Evolutionary conservation across 2,329 filamentous ascomycete species (phyloP).

Genomic region (Alternaria tenuissima): DNA sequence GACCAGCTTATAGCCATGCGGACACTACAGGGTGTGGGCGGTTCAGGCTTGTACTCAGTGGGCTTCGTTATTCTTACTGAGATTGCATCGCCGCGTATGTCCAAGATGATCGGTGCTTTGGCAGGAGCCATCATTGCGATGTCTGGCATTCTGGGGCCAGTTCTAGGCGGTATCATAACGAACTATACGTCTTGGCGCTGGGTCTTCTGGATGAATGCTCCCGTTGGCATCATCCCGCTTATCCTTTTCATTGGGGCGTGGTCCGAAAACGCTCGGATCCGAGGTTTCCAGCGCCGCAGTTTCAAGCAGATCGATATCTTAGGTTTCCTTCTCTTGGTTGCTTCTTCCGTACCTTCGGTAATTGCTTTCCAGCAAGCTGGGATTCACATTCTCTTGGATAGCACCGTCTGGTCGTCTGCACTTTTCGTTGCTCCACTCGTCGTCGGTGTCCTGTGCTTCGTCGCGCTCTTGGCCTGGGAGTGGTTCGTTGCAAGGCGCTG

Average conservation of each 20-base stretch:
- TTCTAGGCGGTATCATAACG: constrained; percentile 28
- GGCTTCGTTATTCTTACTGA: constrained; percentile 42
- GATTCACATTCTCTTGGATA: constrained; percentile 23
- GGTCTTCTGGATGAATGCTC: constrained; percentile 52
- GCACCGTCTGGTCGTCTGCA: constrained; percentile 10
- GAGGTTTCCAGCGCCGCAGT: constrained; percentile 2
- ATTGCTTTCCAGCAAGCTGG: constrained; percentile 66
- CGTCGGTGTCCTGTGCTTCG: constrained; percentile 10
- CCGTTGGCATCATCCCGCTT: constrained; percentile 31
- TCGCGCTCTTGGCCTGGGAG: constrained; percentile 14
- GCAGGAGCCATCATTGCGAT: constrained; percentile 15
- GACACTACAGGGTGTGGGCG: constrained; percentile 47
- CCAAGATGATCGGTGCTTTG: constrained; percentile 6
- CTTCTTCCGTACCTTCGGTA: constrained; percentile 63
- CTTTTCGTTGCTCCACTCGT: constrained; percentile 10
- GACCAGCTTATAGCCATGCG: constrained; percentile 46
- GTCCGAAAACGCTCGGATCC: constrained; percentile 11
- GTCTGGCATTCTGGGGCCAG: constrained; percentile 22
- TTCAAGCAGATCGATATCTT: constrained; percentile 44
- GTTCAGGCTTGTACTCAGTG: constrained; percentile 39
- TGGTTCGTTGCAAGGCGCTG: constrained; percentile 10
- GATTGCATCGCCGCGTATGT: constrained; percentile 28
- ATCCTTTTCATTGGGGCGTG: constrained; percentile 20
- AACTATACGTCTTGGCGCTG: constrained; percentile 52
- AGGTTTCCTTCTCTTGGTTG: constrained; percentile 62